A percentile compares a stretch with the other conserved stretches of the same genome.
Evolutionary conservation across 805 yeast species (phyloP).

Genomic region (Clavispora carvajalis): DNA sequence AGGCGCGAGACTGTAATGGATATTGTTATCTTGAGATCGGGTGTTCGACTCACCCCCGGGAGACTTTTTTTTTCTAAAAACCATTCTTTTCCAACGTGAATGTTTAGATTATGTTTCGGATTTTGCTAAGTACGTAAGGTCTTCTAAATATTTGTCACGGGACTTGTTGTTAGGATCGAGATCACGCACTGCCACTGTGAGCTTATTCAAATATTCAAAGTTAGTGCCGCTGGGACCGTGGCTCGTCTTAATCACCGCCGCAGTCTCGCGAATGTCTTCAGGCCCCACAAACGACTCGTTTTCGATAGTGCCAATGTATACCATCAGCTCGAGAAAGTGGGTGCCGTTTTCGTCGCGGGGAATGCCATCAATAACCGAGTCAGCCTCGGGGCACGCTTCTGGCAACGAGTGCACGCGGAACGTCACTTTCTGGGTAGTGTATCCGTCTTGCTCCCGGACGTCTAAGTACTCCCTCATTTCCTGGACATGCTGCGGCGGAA

Average conservation of each 20-base stretch:
- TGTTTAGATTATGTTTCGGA: background rate
- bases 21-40: conserved; percentile 10
- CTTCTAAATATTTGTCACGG: conserved; percentile 33
- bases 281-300: conserved; percentile 87
- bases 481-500: conserved; percentile 56
- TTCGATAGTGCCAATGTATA: conserved; percentile 78
- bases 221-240: conserved; percentile 83
- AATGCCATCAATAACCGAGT: conserved; percentile 7
- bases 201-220: conserved; percentile 56
- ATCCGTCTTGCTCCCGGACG: conserved; percentile 85
- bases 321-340: conserved; percentile 48
- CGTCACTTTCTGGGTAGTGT: conserved; percentile 60
- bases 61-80: conserved; percentile 3
- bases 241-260: conserved; percentile 49
- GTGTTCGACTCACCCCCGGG: conserved; percentile 12
- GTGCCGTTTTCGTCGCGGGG: conserved; percentile 28
- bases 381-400: background rate
- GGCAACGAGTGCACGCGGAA: conserved; percentile 43
- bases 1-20: conserved; percentile 10
- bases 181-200: conserved; percentile 42
- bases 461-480: conserved; percentile 69
- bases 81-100: background rate
- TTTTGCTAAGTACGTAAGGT: conserved; percentile 13
- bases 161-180: conserved; percentile 17
- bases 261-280: conserved; percentile 55